Evolutionary conservation across 352 stramenopile genomes (phyloP), one percentile per base, ranked within the genome.

Genomic region (Phytophthora lateralis): DNA sequence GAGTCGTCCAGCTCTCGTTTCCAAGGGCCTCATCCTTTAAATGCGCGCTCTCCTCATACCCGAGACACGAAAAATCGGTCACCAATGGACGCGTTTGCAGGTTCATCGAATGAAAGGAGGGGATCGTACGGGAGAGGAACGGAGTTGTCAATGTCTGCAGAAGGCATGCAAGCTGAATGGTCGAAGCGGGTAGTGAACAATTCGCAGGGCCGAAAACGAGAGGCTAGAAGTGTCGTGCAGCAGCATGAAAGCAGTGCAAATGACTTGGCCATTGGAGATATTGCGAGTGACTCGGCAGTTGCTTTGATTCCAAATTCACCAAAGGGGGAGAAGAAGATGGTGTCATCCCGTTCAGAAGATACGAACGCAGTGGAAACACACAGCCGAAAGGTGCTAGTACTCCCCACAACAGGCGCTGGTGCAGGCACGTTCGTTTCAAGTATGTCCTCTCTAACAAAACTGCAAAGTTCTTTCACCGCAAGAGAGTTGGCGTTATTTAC

Each of bases 391-490:
- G 11, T 30, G 4, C 12, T 63, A 15, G 18, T 29, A 48, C 17
- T 59, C 15, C n/a, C 38, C 27, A 34, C 35, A 30, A 15, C 42
- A 18, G 34, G 46, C 42, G 20, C 37, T 20, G 35, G 35, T 24
- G 41, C 55, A 15, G 50, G 56, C 15, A 66, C 43, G 4, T 58
- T 66, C 18, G 63, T 71, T 44, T 63, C 57, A 3, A 53, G 32
- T 58, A 67, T 63, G 30, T 45, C 63, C 2, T 71, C 63, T 11
- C n/a, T 71, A 1, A 59, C 51, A 17, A 66, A 63, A 27, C n/a
- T 71, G 27, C 57, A n/a, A 42, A 60, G 51, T 11, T 60, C 55
- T 9, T 65, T 82, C 20, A 74, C 73, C 10, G 63, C 66, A 10
- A 47, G 24, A 48, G 69, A 78, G 21, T 42, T 69, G 34, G 56